Conservation (phyloP, 208 protist genomes). For the Acanthamoeba castellanii region DNA sequence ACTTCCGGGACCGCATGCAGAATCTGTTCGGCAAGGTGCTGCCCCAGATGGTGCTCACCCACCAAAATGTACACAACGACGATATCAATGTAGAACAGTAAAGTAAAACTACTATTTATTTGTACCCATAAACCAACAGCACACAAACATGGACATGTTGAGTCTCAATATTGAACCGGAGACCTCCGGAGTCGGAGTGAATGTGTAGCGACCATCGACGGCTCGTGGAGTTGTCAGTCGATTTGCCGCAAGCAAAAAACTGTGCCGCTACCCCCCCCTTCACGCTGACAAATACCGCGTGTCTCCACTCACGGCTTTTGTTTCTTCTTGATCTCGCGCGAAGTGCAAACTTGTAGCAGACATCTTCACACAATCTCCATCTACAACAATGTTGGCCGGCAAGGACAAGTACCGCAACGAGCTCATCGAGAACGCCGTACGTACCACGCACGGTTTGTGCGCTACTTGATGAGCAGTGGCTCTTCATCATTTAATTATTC, state of each 20-base stretch:
- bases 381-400: not conserved
- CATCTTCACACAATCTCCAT: not conserved
- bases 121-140: no score
- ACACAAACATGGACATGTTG: no score
- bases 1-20: not conserved
- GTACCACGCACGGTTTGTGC: not conserved
- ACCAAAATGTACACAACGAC: not conserved
- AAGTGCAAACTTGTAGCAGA: not conserved
- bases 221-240: no score
- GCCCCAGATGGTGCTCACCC: not conserved
- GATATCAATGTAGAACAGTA: not conserved
- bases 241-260: not conserved
- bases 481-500: not conserved
- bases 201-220: not conserved
- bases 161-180: not conserved
- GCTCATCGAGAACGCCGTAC: slow-evolving; percentile 45
- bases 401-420: slow-evolving; percentile 65
- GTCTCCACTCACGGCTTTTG: not conserved
- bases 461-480: not conserved
- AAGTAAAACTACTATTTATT: not conserved
- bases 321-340: not conserved
- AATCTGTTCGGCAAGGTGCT: slow-evolving; percentile 10
- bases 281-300: not conserved
- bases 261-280: no score
- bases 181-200: not conserved